phyloP scores from a whole-genome alignment of 371 early-diverging fungal genomes.

The Nematocida sp. region DNA sequence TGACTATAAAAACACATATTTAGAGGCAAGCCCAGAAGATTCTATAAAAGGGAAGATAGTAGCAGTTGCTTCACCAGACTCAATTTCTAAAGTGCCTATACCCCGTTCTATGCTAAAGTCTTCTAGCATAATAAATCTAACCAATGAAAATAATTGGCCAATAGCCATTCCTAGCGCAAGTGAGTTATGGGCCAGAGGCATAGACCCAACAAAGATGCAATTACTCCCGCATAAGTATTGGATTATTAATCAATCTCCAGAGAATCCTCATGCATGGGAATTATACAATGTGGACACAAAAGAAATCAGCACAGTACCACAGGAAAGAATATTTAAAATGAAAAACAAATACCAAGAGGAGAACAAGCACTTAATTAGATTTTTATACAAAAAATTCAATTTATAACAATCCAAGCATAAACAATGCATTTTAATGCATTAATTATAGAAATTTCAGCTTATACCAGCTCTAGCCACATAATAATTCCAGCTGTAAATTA shows the following conservation, averaged over 20 bases:
- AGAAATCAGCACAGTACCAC: background rate
- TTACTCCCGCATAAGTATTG: conserved; percentile 20
- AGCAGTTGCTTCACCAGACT: background rate
- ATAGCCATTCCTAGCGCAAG: background rate
- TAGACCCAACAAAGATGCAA: conserved; percentile 4
- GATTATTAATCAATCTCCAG: background rate
- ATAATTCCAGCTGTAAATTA: too few species aligned
- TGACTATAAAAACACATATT: background rate
- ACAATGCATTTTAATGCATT: too few species aligned
- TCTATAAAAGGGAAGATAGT: background rate
- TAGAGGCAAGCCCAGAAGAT: background rate
- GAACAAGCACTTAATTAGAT: conserved; percentile 17
- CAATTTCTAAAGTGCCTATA: background rate
- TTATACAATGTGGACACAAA: conserved; percentile 42
- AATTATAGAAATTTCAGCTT: too few species aligned
- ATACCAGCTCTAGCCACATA: too few species aligned
- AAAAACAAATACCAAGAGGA: background rate
- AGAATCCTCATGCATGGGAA: background rate
- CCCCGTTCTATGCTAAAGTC: background rate
- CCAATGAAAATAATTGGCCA: background rate
- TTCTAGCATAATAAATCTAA: background rate
- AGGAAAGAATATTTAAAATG: conserved; percentile 29
- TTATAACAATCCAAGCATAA: too few species aligned
- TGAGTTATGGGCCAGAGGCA: background rate
- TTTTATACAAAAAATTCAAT: conserved; percentile 20